Evolutionary conservation across 352 stramenopile species (phyloP), one percentile per base, ranked within the genome.

Genomic region (Phytophthora chlamydospora): DNA sequence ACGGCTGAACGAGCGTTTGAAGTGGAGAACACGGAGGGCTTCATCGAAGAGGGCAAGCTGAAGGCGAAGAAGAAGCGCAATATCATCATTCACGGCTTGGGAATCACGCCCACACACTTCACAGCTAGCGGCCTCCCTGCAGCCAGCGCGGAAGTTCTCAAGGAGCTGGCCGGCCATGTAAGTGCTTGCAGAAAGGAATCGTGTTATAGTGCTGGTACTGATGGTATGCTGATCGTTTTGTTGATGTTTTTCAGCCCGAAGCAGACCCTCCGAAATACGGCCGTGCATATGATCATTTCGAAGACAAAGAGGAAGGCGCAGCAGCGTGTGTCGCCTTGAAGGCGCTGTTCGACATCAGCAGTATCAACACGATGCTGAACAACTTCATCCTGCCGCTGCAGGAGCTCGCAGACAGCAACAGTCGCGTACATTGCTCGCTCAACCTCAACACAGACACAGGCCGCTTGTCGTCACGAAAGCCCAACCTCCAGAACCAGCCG

Each of bases 381-480:
- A 99, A 97, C 69, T 98, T 98, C 54, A 96, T 98, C 42, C 50
- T 96, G 51, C 95, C 95, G 29, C 79, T 98, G 10, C 92, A 98
- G 61, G 80, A 93, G 19, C 78, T 99, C 11, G 87, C 94, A 7
- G 97, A 99, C 68, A 80, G 89, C 19, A 78, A 98, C 35, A 91
- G 83, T 39, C 85, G 98, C 16, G 96, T 99, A 8, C 98, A 99
- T 70, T 98, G 97, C 69, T 98, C 94, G 17, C 79, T 99, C 1
- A 99, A 99, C 79, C 72, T 99, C 3, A 99, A 99, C 71, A 99
- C 98, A 16, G 97, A 99, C 69, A 99, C 97, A 49, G 98, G 98
- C 11, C 88, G 98, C 4, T 77, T 99, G 5, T 99, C 93, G 6
- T 98, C 97, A 21, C 85, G 97, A 19, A 95, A 97, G 57, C 98